A percentile compares a stretch with the other conserved stretches of the same genome.
phyloP scores from a whole-genome alignment of 257 asterid species.

The Echites panduratus region DNA sequence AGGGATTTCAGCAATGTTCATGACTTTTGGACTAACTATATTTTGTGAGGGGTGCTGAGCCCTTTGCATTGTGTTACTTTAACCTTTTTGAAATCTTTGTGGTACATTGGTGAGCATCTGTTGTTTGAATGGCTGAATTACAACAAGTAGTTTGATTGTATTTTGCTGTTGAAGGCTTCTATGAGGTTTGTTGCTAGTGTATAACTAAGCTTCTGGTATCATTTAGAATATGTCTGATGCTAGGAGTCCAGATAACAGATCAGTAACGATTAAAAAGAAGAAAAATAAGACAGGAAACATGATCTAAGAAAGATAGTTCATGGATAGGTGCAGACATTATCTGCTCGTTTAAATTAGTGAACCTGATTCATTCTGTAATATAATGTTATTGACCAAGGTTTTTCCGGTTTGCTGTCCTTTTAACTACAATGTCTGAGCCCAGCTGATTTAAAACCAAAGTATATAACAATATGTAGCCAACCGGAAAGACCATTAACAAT shows the following conservation, averaged over 20 bases:
- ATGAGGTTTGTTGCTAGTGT: neutral
- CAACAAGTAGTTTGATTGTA: neutral
- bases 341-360: neutral
- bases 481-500: neutral
- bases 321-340: neutral
- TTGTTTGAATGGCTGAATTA: neutral
- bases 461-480: neutral
- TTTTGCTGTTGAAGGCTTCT: neutral
- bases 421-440: neutral
- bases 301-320: neutral
- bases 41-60: neutral
- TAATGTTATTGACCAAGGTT: neutral
- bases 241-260: neutral
- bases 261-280: neutral
- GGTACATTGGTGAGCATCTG: neutral
- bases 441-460: neutral
- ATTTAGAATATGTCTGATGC: neutral
- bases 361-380: neutral
- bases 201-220: neutral
- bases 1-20: neutral
- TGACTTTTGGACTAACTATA: neutral
- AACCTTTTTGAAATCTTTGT: neutral
- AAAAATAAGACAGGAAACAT: neutral
- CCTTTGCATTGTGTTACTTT: neutral
- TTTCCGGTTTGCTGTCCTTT: neutral